Evolutionary conservation across 371 early-diverging fungal species (phyloP), one percentile per base, ranked within the genome.

Genomic region (Actinomucor elegans): DNA sequence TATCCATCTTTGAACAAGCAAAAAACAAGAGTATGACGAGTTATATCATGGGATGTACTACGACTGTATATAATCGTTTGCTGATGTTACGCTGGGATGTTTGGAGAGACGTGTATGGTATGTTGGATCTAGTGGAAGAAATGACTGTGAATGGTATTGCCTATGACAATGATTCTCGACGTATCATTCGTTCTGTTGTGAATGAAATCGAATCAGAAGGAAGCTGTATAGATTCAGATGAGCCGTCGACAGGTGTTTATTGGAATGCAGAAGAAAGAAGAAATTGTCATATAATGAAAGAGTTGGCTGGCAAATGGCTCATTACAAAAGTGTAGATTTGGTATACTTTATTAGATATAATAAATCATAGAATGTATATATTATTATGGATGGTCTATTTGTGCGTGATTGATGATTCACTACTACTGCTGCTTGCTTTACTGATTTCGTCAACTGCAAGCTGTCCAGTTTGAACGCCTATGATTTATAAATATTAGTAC

Each of bases 1-100:
- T 78, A 23, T 54, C 78, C 1, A 64, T 78, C 2, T 78, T 78
- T 54, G 73, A 78, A 34, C 61, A 67, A n/a, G 64, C 60, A 24
- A 78, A 78, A 44, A 9, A 34, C 10, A 53, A 58, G 23, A 71
- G 73, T 28, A 32, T 72, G 1, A 38, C 46, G 8, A 78, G 78
- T 23, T 78, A 78, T 29, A 56, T 78, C 5, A 21, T 33, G 9
- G 78, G 78, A 9, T 78, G 78, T 32, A 78, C 73, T 6, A 45
- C 57, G 0, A 49, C 64, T 1, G 73, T 64, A 8, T 78, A 78
- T 23, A 71, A 78, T 49, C 40, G 64, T 0, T 49, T 73, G 32
- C 35, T 78, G 8, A 40, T 37, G 15, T 40, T 71, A 23, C 66
- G 71, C 29, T 74, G 73, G 73, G 38, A 64, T 26, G 14, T 54